Evolutionary conservation across 208 protist species (phyloP), one percentile per base, ranked within the genome.

Genomic region (Herpetomonas tarakana): DNA sequence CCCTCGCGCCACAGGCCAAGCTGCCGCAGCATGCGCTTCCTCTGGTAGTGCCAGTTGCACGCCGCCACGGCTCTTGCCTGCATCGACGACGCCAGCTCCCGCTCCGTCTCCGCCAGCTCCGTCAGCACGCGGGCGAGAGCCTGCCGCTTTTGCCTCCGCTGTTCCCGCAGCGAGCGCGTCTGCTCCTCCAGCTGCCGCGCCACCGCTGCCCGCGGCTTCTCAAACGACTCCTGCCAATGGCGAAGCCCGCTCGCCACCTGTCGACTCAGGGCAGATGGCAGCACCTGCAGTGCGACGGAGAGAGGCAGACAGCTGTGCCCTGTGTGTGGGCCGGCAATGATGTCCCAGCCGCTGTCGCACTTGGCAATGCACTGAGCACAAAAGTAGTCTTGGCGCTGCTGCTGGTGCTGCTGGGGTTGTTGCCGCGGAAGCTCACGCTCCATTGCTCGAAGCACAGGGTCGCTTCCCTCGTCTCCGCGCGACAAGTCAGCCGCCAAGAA

Each of bases 301-400:
- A 91, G 58, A 1, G 82, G 71, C 0, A 88, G 68, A 38, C 81
- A 71, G 60, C 69, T 70, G 73, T 94, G 88, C 25, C 56, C 71
- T 0, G 78, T 83, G 67, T 94, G 88, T 9, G 76, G 67, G n/a
- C 88, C 88, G 7, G 84, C 82, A 19, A 92, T 60, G 3, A 92
- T 60, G 7, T 70, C 53, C 26, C 83, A 59, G 16, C 58, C 69
- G 45, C 75, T 88, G 3, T 45, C 29, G 57, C 81, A 86, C 0
- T 69, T 64, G 11, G 50, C 56, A 22, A 86, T 74, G 56, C 88
- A 94, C 45, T 52, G 52, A 24, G 71, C 62, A 57, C 88, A 94
- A 65, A 86, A 94, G 64, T 84, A 80, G 21, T 41, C 9, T 14
- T 41, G 35, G n/a, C n/a, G n/a, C n/a, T n/a, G n/a, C n/a, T n/a